Percentiles rank a stretch among this genome's conserved stretches.
phyloP scores from a whole-genome alignment of 2,329 filamentous ascomycete genomes.

The Escovopsis sp. region DNA sequence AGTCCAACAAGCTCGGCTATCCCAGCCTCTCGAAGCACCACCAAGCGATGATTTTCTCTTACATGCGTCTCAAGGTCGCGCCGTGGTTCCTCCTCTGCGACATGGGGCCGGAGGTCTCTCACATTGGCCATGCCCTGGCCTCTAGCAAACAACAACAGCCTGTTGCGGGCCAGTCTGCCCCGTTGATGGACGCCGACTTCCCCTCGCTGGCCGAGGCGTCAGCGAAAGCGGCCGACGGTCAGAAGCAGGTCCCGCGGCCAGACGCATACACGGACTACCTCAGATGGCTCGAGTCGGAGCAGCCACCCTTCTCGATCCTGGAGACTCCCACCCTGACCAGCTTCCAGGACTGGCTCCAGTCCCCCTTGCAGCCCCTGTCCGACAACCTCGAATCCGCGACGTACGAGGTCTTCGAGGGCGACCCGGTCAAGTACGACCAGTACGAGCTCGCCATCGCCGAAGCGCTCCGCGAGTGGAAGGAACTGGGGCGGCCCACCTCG shows the following conservation, averaged over 20 bases:
- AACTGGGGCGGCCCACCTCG: conserved; percentile 56
- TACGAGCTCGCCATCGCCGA: conserved; percentile 76
- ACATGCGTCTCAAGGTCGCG: conserved; percentile 47
- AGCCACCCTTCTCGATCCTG: conserved; percentile 43
- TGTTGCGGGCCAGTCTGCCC: conserved; percentile 15
- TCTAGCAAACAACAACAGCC: too few species aligned
- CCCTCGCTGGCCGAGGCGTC: conserved; percentile 58
- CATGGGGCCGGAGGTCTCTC: conserved; percentile 32
- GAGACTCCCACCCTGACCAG: conserved; percentile 37
- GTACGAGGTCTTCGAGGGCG: conserved; percentile 96
- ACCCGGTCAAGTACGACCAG: conserved; percentile 94
- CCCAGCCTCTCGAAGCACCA: conserved; percentile 47
- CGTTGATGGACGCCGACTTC: conserved; percentile 36
- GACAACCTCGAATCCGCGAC: conserved; percentile 96
- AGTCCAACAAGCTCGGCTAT: conserved; percentile 43
- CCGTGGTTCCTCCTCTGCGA: conserved; percentile 52
- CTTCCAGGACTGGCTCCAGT: conserved; percentile 89
- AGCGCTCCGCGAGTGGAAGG: conserved; percentile 66
- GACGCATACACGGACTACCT: conserved; percentile 60
- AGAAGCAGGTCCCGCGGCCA: conserved; percentile 18
- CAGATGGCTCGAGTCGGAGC: conserved; percentile 67
- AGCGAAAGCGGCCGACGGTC: conserved; percentile 9
- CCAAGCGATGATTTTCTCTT: conserved; percentile 43
- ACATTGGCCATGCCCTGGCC: conserved; percentile 12
- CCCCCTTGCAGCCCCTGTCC: conserved; percentile 81